Evolutionary conservation across 2,329 filamentous ascomycete species (phyloP).

Genomic region (Talaromyces sp.): DNA sequence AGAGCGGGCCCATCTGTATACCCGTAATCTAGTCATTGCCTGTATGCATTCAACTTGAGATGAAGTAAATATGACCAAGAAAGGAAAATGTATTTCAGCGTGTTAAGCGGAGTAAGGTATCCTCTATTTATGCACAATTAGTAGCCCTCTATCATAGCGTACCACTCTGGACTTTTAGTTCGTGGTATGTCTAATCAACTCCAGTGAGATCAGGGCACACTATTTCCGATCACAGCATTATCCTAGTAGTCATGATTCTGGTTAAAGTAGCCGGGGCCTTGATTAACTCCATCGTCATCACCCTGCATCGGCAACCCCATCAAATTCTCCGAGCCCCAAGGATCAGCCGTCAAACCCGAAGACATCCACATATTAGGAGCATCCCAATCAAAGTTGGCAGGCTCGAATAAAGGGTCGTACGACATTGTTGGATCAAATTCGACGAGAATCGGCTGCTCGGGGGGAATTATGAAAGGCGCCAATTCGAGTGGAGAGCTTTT

Average conservation of each 20-base stretch:
- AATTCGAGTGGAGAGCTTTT: constrained; percentile 1
- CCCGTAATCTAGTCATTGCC: not conserved
- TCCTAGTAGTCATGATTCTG: too few species aligned
- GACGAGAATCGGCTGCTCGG: constrained; percentile 6
- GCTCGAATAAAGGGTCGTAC: not conserved
- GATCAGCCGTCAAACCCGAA: not conserved
- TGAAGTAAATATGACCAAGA: not conserved
- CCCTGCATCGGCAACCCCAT: not conserved
- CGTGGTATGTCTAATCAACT: not conserved
- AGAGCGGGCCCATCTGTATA: not conserved
- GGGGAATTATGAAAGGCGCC: constrained; percentile 13
- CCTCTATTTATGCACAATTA: not conserved
- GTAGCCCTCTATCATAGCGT: not conserved
- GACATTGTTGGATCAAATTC: constrained; percentile 1
- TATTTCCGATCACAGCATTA: not conserved
- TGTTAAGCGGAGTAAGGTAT: not conserved
- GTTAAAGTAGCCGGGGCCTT: not conserved
- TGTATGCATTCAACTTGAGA: not conserved
- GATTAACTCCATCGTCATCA: not conserved
- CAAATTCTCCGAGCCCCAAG: not conserved
- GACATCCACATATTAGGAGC: not conserved
- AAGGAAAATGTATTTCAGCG: not conserved
- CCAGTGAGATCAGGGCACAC: not conserved
- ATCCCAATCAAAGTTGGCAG: not conserved
- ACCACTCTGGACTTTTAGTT: not conserved